phyloP scores from a whole-genome alignment of 306 rosid genomes.

The Hylodesmum podocarpum region DNA sequence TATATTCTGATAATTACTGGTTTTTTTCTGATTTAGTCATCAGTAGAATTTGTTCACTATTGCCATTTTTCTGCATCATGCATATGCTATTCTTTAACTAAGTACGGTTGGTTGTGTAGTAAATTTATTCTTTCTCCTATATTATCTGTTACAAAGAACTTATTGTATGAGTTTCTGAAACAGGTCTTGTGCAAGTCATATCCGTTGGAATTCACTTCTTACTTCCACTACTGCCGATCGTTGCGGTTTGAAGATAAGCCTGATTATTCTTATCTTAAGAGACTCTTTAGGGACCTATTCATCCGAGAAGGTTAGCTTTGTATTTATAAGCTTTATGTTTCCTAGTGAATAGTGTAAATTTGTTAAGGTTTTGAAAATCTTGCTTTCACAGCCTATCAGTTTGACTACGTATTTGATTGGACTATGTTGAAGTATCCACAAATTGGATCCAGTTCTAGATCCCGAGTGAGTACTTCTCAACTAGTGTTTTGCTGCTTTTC shows the following conservation, averaged over 20 bases:
- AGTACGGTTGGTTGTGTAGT: neutral
- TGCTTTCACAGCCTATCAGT: constrained; percentile 77
- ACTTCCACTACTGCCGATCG: constrained; percentile 90
- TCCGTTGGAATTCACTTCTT: constrained; percentile 88
- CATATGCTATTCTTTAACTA: neutral
- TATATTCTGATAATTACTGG: neutral
- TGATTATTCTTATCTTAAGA: constrained; percentile 90
- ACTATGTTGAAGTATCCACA: constrained; percentile 92
- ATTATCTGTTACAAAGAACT: constrained; percentile 23
- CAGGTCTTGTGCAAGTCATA: constrained; percentile 87
- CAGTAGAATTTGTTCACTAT: neutral
- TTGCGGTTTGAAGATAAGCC: constrained; percentile 98
- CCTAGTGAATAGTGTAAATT: neutral
- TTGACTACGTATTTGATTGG: constrained; percentile 98
- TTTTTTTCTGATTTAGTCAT: neutral
- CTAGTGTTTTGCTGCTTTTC: constrained; percentile 10
- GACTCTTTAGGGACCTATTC: constrained; percentile 93
- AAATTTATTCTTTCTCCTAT: neutral
- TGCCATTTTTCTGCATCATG: neutral
- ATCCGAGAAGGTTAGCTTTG: constrained; percentile 82
- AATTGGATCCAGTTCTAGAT: constrained; percentile 88
- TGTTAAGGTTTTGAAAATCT: constrained; percentile 14
- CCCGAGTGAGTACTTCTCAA: constrained; percentile 60
- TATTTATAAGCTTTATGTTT: constrained; percentile 5
- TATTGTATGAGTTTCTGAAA: constrained; percentile 15